phyloP scores from a whole-genome alignment of 768 basidiomycete species.

The Lactarius vividus region DNA sequence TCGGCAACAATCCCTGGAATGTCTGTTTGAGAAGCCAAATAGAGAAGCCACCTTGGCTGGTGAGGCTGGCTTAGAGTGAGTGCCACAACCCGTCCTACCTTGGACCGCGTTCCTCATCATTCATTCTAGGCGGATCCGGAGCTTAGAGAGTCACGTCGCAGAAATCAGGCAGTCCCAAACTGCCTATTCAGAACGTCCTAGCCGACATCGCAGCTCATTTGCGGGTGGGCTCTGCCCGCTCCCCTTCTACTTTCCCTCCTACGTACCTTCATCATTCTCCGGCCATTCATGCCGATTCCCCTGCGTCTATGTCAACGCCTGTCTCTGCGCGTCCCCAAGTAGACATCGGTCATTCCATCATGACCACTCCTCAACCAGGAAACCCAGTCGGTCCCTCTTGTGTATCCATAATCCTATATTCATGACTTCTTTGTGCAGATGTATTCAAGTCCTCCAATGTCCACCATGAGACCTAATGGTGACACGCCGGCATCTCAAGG shows the following conservation, averaged over 20 bases:
- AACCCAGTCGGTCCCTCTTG: slow-evolving; percentile 31
- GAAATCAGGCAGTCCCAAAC: slow-evolving; percentile 73
- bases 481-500: slow-evolving; percentile 16
- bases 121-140: slow-evolving; percentile 74
- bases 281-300: slow-evolving; percentile 56
- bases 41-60: slow-evolving; percentile 83
- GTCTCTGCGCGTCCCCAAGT: slow-evolving; percentile 35
- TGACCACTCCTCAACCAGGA: slow-evolving; percentile 29
- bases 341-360: slow-evolving; percentile 31
- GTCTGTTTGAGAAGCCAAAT: slow-evolving; percentile 92
- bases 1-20: slow-evolving; percentile 83
- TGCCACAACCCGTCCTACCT: slow-evolving; percentile 23
- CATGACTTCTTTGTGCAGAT: slow-evolving; percentile 16
- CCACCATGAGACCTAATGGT: slow-evolving; percentile 8
- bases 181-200: slow-evolving; percentile 74
- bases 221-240: slow-evolving; percentile 57
- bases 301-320: slow-evolving; percentile 41
- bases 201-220: slow-evolving; percentile 78
- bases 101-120: not conserved
- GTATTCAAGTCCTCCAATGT: slow-evolving; percentile 17
- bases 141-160: slow-evolving; percentile 80
- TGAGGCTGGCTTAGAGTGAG: slow-evolving; percentile 87
- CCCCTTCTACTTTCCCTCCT: slow-evolving; percentile 59
- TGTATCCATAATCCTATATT: not conserved
- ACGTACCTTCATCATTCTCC: slow-evolving; percentile 62